Evolutionary conservation across 2,329 filamentous ascomycete species (phyloP), one percentile per base, ranked within the genome.

Genomic region (Colletotrichum destructivum): DNA sequence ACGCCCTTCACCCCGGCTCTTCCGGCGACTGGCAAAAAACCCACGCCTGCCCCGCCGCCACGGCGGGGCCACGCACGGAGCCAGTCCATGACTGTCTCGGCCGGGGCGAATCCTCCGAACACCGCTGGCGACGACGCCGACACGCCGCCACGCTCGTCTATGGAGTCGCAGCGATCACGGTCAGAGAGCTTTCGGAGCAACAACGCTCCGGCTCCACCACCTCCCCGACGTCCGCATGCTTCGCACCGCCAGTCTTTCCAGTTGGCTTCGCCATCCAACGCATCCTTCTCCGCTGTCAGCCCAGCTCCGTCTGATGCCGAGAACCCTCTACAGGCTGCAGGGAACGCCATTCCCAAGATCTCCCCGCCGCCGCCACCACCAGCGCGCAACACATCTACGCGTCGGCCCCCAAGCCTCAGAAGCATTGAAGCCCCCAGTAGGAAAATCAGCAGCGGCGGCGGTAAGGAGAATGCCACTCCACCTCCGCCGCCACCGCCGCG

Each of bases 401-500:
- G 85, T 64, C 84, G 87, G 1, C 85, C 86, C 9, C 76, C 81
- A 3, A 88, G 84, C 73, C 77, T 84, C 5, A 78, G 79, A 61
- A 83, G 83, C 62, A 75, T 84, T 21, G 85, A 87, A 15, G 79
- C 77, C 23, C 75, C 78, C 1, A 72, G 73, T 23, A 71, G 65
- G 11, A 69, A 60, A 55, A 38, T 51, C 15, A 70, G 26, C 26
- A 31, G 26, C 26, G 5, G 66, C 55, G 51, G 51, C n/a, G 63
- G 57, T 35, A 72, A 69, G 31, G 65, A 74, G 23, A 71, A 60
- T 7, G 52, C 18, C 8, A 18, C 9, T 11, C 52, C 67, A 15
- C 87, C 87, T 4, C 87, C 88, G 0, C 88, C 88, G 6, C 88
- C 86, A 21, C 84, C 83, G 0, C 82, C 83, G 3, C 79, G 88